Conservation (phyloP, 2,329 filamentous ascomycete genomes). For the Arthrinium puccinioides region DNA sequence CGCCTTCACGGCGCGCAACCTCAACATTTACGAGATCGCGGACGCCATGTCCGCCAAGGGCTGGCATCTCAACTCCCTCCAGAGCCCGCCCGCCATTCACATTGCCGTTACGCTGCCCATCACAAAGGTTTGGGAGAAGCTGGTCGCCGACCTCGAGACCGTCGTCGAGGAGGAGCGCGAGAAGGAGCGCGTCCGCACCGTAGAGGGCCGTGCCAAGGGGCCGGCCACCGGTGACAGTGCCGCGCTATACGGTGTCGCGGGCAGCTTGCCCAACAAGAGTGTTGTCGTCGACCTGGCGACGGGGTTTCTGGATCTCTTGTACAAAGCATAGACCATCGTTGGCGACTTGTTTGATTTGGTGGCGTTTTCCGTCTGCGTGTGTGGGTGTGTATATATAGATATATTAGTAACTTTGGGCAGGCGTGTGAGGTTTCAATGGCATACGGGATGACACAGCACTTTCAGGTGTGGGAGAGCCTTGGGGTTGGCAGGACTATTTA, state of each 20-base stretch:
- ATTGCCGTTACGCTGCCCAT: conserved; percentile 89
- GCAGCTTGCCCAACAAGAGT: conserved; percentile 90
- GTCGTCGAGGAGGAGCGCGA: conserved; percentile 69
- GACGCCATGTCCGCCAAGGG: conserved; percentile 78
- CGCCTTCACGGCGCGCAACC: conserved; percentile 73
- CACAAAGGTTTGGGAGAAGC: conserved; percentile 68
- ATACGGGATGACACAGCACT: too few relatives aligned
- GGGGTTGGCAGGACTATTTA: too few relatives aligned
- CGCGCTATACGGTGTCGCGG: conserved; percentile 90
- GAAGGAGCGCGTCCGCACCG: conserved; percentile 66
- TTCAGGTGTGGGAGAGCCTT: too few relatives aligned
- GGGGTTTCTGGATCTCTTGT: conserved; percentile 87
- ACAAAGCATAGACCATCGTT: conserved; percentile 74
- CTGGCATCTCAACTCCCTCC: conserved; percentile 94
- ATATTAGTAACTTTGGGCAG: too few relatives aligned
- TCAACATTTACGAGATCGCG: conserved; percentile 91
- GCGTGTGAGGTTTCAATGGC: too few relatives aligned
- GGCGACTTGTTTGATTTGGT: too few relatives aligned
- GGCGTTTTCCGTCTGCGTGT: too few relatives aligned
- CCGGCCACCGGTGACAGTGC: conserved; percentile 72
- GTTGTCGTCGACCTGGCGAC: conserved; percentile 85
- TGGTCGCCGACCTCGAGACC: conserved; percentile 65
- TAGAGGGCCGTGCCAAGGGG: conserved; percentile 61
- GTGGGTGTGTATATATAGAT: too few relatives aligned
- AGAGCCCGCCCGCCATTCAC: conserved; percentile 87